Percentiles rank a stretch among this genome's conserved stretches.
These are phyloP conservation scores for Tulasnella calospora DNA, from an alignment of 768 basidiomycete species.

Conservation along the genomic window DNA sequence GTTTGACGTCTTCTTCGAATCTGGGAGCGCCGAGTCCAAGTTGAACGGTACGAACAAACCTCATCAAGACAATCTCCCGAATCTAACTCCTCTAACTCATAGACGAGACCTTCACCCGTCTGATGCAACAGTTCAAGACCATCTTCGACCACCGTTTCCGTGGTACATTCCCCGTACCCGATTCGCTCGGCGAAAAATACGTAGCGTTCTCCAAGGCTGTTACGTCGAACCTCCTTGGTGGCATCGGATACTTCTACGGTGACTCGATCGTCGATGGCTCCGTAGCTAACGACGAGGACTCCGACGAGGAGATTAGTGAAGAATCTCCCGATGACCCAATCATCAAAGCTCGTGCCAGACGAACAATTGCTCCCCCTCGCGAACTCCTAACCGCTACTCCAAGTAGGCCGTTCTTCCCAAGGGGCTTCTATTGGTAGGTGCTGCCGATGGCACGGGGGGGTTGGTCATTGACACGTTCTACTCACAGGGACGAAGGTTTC, in stretches of 20 bases:
- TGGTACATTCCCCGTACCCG: conserved; percentile 61
- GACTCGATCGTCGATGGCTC: conserved; percentile 78
- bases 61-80: not conserved
- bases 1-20: conserved; percentile 87
- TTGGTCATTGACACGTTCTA: conserved; percentile 13
- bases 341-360: conserved; percentile 43
- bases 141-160: conserved; percentile 66
- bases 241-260: conserved; percentile 93
- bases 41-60: conserved; percentile 51
- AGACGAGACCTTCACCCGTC: conserved; percentile 64
- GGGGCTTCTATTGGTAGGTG: conserved; percentile 92
- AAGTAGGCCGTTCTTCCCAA: conserved; percentile 92
- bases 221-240: conserved; percentile 86
- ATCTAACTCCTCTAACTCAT: conserved; percentile 26
- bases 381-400: conserved; percentile 87
- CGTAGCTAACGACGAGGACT: conserved; percentile 79
- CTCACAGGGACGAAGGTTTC: conserved; percentile 89
- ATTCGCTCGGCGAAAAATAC: conserved; percentile 47
- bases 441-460: not conserved
- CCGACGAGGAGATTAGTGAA: conserved; percentile 47
- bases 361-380: conserved; percentile 60
- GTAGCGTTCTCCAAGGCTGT: conserved; percentile 78
- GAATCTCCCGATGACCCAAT: conserved; percentile 40
- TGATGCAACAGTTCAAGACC: conserved; percentile 59
- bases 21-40: conserved; percentile 58